Conservation (phyloP, 2,329 filamentous ascomycete species). For the Cordyceps pruinosa region DNA sequence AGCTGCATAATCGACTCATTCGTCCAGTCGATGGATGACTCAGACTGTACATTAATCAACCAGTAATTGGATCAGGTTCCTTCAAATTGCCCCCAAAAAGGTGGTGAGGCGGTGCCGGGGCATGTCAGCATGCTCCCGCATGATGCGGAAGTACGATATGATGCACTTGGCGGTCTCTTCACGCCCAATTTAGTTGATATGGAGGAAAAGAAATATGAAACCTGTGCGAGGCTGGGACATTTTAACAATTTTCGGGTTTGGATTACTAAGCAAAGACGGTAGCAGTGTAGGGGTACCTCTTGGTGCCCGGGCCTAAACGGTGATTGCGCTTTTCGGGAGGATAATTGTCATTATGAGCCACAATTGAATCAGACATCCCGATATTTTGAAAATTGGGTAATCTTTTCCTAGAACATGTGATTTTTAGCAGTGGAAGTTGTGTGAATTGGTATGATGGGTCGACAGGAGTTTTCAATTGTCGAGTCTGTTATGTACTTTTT, state of each 20-base stretch:
- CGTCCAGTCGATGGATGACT: slow-evolving; percentile 14
- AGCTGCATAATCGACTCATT: no score
- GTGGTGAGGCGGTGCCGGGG: slow-evolving; percentile 59
- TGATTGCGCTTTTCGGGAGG: no score
- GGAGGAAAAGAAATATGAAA: slow-evolving; percentile 36
- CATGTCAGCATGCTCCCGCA: slow-evolving; percentile 58
- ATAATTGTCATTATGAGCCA: slow-evolving; percentile 10
- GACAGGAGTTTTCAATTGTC: not conserved
- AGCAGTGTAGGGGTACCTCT: no score
- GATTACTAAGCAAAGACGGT: not conserved
- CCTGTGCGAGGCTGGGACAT: not conserved
- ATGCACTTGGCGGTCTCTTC: slow-evolving; percentile 62
- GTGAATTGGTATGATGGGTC: not conserved
- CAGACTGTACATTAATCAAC: slow-evolving; percentile 30
- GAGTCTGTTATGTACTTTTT: slow-evolving; percentile 12
- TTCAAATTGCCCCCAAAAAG: slow-evolving; percentile 56
- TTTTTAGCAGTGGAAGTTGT: not conserved
- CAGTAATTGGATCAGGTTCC: slow-evolving; percentile 52
- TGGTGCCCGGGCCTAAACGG: no score
- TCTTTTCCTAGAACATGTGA: no score
- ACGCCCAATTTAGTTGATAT: slow-evolving; percentile 73
- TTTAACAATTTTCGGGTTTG: not conserved
- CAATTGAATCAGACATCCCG: not conserved
- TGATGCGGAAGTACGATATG: slow-evolving; percentile 46
- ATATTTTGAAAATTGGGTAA: no score